These are phyloP conservation scores for Globisporangium orthogonon DNA, from an alignment of 352 stramenopile species.

Conservation along the genomic window DNA sequence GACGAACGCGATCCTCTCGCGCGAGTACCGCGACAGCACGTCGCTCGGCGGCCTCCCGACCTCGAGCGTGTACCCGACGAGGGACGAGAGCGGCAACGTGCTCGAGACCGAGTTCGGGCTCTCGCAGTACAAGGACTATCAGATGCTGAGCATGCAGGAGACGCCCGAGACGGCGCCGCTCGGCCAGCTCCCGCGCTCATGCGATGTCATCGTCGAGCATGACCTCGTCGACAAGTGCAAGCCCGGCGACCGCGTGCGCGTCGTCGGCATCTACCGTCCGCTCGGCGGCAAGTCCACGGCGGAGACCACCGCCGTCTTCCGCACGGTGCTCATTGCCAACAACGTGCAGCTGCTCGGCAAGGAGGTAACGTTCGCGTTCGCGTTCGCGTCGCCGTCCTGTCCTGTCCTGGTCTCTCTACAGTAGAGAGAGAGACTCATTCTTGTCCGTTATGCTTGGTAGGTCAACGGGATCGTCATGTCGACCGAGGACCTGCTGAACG, in stretches of 20 bases:
- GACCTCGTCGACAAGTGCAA: conserved; percentile 99
- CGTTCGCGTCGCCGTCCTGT: neutral
- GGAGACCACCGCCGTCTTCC: conserved; percentile 89
- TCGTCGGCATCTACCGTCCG: conserved; percentile 94
- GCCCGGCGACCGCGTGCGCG: conserved; percentile 94
- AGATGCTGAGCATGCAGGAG: conserved; percentile 89
- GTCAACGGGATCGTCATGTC: conserved; percentile 92
- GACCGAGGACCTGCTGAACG: conserved; percentile 88
- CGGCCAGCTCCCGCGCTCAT: conserved; percentile 95
- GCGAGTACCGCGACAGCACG: conserved; percentile 97
- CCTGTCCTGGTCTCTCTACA: neutral
- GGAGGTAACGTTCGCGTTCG: conserved; percentile 34
- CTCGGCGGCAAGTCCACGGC: conserved; percentile 77
- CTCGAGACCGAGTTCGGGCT: conserved; percentile 98
- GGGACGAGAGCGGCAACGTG: conserved; percentile 94
- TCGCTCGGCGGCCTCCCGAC: conserved; percentile 89
- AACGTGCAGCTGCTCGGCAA: conserved; percentile 94
- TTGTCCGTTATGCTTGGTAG: neutral
- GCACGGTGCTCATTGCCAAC: conserved; percentile 95
- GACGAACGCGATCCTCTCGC: conserved; percentile 89
- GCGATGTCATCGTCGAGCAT: conserved; percentile 97
- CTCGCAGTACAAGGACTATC: conserved; percentile 98
- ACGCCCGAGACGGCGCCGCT: conserved; percentile 93
- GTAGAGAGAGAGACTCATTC: neutral
- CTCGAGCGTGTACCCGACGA: conserved; percentile 91